Conservation (phyloP, 805 yeast genomes). For the Lipomyces yamanashiensis region DNA sequence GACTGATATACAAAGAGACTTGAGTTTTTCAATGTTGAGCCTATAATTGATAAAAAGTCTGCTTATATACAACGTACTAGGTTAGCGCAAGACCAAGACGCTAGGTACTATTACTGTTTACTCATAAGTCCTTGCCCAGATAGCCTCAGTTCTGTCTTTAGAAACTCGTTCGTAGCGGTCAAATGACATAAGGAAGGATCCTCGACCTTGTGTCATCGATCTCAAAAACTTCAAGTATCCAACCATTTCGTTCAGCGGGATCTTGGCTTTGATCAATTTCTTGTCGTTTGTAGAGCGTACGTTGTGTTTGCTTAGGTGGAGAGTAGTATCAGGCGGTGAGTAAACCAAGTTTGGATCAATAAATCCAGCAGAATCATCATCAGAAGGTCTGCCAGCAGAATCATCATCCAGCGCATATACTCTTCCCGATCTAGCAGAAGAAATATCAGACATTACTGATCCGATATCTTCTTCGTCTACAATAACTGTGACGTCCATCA, state of each 20-base stretch:
- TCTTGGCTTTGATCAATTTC: constrained; percentile 67
- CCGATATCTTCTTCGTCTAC: constrained; percentile 78
- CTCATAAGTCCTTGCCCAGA: constrained; percentile 22
- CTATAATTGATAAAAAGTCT: too few relatives aligned
- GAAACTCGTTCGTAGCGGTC: constrained; percentile 72
- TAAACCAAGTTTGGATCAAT: constrained; percentile 55
- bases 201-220: constrained; percentile 88
- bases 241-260: constrained; percentile 87
- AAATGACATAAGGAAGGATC: constrained; percentile 78
- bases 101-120: neutral
- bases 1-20: too few relatives aligned
- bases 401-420: constrained; percentile 72
- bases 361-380: constrained; percentile 4
- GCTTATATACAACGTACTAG: neutral
- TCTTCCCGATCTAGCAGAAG: constrained; percentile 74
- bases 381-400: constrained; percentile 42
- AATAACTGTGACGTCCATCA: constrained; percentile 74
- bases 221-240: constrained; percentile 81
- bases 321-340: constrained; percentile 70
- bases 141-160: constrained; percentile 50
- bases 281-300: constrained; percentile 46
- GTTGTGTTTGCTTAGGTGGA: constrained; percentile 43
- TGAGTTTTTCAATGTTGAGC: too few relatives aligned
- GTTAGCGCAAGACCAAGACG: neutral
- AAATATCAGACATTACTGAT: constrained; percentile 79